These are phyloP conservation scores for Phalaenopsis aphrodite DNA, from an alignment of 106 monocot species.

Conservation along the genomic window DNA sequence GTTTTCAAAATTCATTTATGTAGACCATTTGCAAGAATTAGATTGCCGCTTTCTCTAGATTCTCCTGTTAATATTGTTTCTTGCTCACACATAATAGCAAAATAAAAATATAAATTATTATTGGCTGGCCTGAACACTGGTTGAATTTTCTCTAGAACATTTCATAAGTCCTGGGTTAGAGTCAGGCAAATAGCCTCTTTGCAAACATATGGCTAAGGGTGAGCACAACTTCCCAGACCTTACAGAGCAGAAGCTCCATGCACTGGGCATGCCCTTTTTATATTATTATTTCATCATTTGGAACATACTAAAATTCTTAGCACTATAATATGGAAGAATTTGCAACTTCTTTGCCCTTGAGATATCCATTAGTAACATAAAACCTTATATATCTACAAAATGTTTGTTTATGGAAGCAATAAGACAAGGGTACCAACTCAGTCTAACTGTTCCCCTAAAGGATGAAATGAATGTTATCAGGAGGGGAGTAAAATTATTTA, in stretches of 20 bases:
- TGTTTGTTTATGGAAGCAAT: neutral
- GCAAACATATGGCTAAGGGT: too few relatives aligned
- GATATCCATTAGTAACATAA: neutral
- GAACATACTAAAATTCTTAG: too few relatives aligned
- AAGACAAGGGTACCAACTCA: neutral
- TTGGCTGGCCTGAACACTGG: neutral
- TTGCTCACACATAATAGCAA: neutral
- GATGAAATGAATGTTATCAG: neutral
- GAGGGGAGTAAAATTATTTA: neutral
- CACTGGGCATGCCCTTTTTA: too few relatives aligned
- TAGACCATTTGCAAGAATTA: neutral
- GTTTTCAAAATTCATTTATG: neutral
- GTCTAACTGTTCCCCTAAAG: neutral
- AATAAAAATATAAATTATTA: neutral
- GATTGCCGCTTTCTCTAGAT: neutral
- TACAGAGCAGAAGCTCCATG: too few relatives aligned
- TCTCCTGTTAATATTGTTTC: neutral
- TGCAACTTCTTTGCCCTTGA: neutral
- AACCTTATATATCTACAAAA: neutral
- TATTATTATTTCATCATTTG: too few relatives aligned
- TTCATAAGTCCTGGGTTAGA: too few relatives aligned
- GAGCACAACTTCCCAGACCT: too few relatives aligned
- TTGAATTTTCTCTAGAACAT: too few relatives aligned
- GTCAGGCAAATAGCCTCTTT: too few relatives aligned
- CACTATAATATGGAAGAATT: too few relatives aligned